Base-by-base conservation (phyloP, 1,284 basidiomycete species). In the Cystobasidium pallidum region DNA sequence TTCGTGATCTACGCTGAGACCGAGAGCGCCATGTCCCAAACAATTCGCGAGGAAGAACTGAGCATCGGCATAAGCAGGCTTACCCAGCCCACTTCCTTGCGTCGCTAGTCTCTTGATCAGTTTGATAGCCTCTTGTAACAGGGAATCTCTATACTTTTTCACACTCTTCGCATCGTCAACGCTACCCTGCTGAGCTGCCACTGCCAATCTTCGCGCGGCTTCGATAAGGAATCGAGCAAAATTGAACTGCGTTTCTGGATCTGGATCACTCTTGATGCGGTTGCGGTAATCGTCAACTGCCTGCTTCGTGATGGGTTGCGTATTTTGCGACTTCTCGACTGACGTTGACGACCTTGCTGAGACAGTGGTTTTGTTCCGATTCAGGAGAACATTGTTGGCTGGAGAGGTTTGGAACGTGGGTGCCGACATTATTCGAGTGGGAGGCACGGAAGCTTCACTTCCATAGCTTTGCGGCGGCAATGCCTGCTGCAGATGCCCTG, bases 11-110 rank as follows among this genome's bases (percentile, higher is more conserved):
- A 98, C 93, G 77, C 91, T 90, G 15, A 99, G 83, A 10, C 96
- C 95, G 26, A 99, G 86, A 77, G 90, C 90, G 19, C 96, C 96
- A 0, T 94, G 97, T 11, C 95, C 95, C 79, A 96, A 90, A 80
- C 95, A 94, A 79, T 98, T 98, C 58, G 95, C 96, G 54, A 99
- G 85, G 85, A 97, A 99, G 83, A 98, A 99, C 80, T 99, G 96
- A n/a, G 96, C 95, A 78, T 99, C 95, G 68, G 92, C 88, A 81
- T 92, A 96, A 0, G 92, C 89, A 17, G 82, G 81, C 73, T 83
- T 82, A 43, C 82, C 81, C 30, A 81, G 62, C 1, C 80, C 80
- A 68, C 79, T 79, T 28, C 89, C 91, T 79, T 93, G 90, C 1
- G 92, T 93, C 0, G 94, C 94, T 43, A 99, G 85, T 72, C 92